A percentile compares a stretch with the other conserved stretches of the same genome.
phyloP scores from a whole-genome alignment of 2,329 filamentous ascomycete species.

The Pseudopithomyces chartarum region DNA sequence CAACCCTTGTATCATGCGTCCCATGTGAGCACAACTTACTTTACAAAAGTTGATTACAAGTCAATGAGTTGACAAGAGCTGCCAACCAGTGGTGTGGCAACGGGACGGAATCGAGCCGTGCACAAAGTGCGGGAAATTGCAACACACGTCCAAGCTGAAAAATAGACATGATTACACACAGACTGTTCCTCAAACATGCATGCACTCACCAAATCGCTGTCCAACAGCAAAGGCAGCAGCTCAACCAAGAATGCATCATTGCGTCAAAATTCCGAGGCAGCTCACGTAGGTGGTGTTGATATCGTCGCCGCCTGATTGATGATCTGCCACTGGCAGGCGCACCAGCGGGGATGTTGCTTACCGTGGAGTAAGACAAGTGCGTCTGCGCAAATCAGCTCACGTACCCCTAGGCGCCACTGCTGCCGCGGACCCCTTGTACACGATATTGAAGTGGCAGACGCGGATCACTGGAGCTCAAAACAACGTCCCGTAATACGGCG shows the following conservation, averaged over 20 bases:
- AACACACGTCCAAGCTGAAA: not conserved
- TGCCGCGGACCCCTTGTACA: not conserved
- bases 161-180: not conserved
- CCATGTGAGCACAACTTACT: not conserved
- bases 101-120: not conserved
- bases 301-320: not conserved
- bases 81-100: not conserved
- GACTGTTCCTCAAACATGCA: not conserved
- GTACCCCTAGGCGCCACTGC: not conserved
- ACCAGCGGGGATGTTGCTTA: not conserved
- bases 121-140: not conserved
- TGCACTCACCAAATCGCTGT: not conserved
- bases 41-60: not conserved
- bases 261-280: not conserved
- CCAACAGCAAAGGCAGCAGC: not conserved
- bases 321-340: not conserved
- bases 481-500: not conserved
- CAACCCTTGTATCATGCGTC: not conserved
- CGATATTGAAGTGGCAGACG: conserved; percentile 3
- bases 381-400: not conserved
- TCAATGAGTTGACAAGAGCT: not conserved
- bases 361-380: not conserved
- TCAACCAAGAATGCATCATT: not conserved
- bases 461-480: not conserved
- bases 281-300: not conserved